Conservation (phyloP, 2,329 filamentous ascomycete species). For the Xylaria arbuscula region DNA sequence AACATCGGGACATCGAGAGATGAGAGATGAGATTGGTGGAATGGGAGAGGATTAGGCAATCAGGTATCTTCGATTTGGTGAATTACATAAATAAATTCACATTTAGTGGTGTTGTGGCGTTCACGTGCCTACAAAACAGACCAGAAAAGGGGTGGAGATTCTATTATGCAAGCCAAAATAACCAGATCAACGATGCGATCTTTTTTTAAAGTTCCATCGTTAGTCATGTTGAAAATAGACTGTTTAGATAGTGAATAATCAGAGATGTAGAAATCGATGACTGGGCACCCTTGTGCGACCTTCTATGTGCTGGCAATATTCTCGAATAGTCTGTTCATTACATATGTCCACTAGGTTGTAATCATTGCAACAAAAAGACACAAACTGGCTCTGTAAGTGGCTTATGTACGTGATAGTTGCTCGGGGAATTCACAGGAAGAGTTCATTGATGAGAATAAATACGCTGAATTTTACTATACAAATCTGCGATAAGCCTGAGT, state of each 20-base stretch:
- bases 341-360: too few species aligned
- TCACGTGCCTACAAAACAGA: constrained; percentile 8
- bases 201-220: too few species aligned
- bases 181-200: too few species aligned
- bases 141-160: neutral
- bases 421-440: neutral
- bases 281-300: too few species aligned
- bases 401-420: neutral
- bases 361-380: too few species aligned
- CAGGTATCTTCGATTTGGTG: neutral
- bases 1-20: neutral
- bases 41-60: neutral
- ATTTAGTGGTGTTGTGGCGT: constrained; percentile 30
- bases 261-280: too few species aligned
- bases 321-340: too few species aligned
- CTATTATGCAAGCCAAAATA: neutral
- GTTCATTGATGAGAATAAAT: neutral
- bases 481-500: neutral
- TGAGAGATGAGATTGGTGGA: neutral
- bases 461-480: neutral
- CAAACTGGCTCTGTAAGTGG: neutral
- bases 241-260: too few species aligned
- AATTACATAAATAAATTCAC: constrained; percentile 11
- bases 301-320: too few species aligned
- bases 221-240: too few species aligned